phyloP scores from a whole-genome alignment of 768 basidiomycete genomes.

The Amanita fuliginea region DNA sequence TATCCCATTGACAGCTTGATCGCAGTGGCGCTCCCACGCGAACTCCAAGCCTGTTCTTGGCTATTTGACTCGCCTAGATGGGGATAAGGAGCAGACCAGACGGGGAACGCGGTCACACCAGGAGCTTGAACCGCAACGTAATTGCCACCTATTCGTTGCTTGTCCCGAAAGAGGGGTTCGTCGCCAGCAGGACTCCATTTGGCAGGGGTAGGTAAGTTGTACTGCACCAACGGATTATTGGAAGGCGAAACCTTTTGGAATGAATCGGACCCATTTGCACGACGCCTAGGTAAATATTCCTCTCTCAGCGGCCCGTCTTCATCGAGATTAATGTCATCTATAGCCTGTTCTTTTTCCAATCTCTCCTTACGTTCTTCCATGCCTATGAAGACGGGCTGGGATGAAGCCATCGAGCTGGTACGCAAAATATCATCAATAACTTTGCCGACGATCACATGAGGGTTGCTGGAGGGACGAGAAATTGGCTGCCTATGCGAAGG shows the following conservation, averaged over 20 bases:
- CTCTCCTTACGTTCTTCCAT: conserved; percentile 55
- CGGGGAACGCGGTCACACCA: conserved; percentile 22
- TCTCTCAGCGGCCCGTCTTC: conserved; percentile 76
- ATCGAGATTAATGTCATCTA: conserved; percentile 68
- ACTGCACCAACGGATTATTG: conserved; percentile 3
- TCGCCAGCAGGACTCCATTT: conserved; percentile 78
- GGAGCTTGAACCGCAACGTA: conserved; percentile 58
- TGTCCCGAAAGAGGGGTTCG: conserved; percentile 54
- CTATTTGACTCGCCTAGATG: conserved; percentile 22
- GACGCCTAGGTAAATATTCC: conserved; percentile 70
- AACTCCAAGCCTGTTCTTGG: conserved; percentile 28
- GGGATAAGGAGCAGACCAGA: conserved; percentile 25
- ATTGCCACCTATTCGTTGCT: conserved; percentile 38
- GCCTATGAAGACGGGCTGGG: conserved; percentile 64
- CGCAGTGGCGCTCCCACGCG: conserved; percentile 20
- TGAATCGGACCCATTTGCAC: conserved; percentile 24
- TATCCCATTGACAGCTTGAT: conserved; percentile 28
- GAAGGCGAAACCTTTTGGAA: conserved; percentile 8
- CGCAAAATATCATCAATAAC: conserved; percentile 61
- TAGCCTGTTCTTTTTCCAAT: conserved; percentile 30
- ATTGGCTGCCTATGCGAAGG: conserved; percentile 62
- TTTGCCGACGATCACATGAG: conserved; percentile 56
- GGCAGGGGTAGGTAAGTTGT: conserved; percentile 58
- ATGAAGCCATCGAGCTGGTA: conserved; percentile 28
- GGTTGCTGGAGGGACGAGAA: conserved; percentile 64